phyloP scores from a whole-genome alignment of 345 rosid genomes.

The Lepidium didymum region DNA sequence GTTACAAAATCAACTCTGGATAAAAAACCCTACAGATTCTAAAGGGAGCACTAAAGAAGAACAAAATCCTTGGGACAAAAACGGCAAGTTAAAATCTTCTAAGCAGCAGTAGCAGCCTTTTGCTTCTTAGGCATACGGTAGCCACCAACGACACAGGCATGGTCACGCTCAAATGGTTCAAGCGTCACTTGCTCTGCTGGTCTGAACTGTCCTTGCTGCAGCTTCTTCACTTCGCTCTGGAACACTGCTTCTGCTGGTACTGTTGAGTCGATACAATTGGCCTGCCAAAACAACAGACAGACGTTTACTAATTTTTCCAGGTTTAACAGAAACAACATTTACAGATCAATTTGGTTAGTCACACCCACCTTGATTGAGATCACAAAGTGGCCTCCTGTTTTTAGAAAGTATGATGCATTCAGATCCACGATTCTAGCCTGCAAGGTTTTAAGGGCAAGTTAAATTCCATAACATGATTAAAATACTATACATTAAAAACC shows the following conservation, averaged over 20 bases:
- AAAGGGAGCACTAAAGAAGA: not conserved
- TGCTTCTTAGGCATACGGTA: constrained; percentile 84
- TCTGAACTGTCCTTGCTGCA: constrained; percentile 76
- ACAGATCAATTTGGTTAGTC: not conserved
- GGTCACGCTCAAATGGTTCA: constrained; percentile 97
- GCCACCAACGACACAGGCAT: constrained; percentile 91
- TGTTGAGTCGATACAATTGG: constrained; percentile 94
- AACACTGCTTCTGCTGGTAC: constrained; percentile 89
- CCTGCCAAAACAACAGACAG: constrained; percentile 34
- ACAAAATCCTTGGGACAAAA: not conserved
- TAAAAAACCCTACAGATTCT: not conserved
- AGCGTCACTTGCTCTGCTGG: constrained; percentile 92
- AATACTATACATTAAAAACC: not conserved
- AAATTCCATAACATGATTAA: not conserved
- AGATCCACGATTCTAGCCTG: constrained; percentile 96
- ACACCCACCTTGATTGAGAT: constrained; percentile 87
- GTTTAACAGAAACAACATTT: not conserved
- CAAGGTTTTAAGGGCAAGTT: not conserved
- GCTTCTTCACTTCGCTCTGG: constrained; percentile 79
- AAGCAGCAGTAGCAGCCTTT: constrained; percentile 40
- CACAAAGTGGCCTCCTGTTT: constrained; percentile 95
- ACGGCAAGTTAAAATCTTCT: not conserved
- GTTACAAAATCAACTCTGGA: not conserved
- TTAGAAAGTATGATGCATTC: constrained; percentile 76
- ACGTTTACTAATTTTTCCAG: not conserved